Percentiles rank a stretch among this genome's conserved stretches.
Conservation (phyloP, 768 basidiomycete species). For the Leucocoprinus birnbaumii region DNA sequence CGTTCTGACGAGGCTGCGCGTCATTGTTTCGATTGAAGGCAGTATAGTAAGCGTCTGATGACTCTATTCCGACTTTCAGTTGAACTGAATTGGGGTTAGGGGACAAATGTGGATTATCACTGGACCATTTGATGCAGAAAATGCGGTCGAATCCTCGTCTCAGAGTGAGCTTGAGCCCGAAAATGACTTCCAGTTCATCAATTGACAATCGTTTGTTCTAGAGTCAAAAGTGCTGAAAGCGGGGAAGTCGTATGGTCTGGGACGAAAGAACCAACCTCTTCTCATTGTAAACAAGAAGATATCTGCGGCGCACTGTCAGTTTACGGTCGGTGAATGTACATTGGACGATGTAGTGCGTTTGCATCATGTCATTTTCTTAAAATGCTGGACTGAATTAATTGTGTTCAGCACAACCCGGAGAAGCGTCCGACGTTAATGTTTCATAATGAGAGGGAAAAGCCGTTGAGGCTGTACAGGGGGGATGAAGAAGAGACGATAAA, state of each 20-base stretch:
- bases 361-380: background rate
- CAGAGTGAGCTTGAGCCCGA: constrained; percentile 28
- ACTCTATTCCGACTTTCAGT: too few relatives aligned
- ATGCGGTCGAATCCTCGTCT: constrained; percentile 27
- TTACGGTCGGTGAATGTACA: constrained; percentile 52
- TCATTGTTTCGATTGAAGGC: too few relatives aligned
- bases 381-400: background rate
- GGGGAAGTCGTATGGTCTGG: constrained; percentile 48
- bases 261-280: constrained; percentile 53
- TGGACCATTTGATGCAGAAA: constrained; percentile 51
- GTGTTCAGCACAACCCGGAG: constrained; percentile 44
- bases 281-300: constrained; percentile 59
- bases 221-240: constrained; percentile 61
- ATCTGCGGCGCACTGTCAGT: constrained; percentile 57
- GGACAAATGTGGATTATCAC: constrained; percentile 49
- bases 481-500: constrained; percentile 31
- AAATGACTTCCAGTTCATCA: constrained; percentile 11
- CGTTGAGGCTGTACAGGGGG: constrained; percentile 38
- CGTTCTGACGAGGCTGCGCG: too few relatives aligned
- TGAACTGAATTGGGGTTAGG: background rate
- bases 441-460: constrained; percentile 45
- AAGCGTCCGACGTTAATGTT: constrained; percentile 47
- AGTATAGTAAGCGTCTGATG: too few relatives aligned
- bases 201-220: constrained; percentile 10
- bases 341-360: constrained; percentile 53